phyloP scores from a whole-genome alignment of 108 stramenopile species.

The Nitzschia sp. region DNA sequence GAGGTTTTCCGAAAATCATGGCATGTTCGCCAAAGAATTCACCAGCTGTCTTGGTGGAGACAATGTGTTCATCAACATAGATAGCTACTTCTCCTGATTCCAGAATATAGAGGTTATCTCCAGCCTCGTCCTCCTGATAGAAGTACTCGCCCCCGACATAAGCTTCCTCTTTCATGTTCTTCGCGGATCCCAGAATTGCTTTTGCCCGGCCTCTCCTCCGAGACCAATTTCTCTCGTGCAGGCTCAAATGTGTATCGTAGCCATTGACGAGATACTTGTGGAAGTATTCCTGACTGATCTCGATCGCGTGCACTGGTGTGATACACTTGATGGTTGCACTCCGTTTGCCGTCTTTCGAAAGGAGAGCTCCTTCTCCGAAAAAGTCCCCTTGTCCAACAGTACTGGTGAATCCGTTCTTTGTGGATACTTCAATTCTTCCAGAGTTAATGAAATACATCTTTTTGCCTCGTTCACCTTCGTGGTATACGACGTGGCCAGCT shows the following conservation, averaged over 20 bases:
- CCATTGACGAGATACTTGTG: slow-evolving; percentile 66
- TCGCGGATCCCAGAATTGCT: slow-evolving; percentile 43
- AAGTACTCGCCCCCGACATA: slow-evolving; percentile 39
- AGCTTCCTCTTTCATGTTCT: slow-evolving; percentile 30
- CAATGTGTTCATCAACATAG: slow-evolving; percentile 29
- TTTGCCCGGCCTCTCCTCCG: slow-evolving; percentile 35
- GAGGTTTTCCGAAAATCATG: slow-evolving; percentile 42
- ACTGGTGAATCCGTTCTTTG: slow-evolving; percentile 59
- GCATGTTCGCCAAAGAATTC: slow-evolving; percentile 67
- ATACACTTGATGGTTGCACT: slow-evolving; percentile 60
- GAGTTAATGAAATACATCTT: slow-evolving; percentile 78
- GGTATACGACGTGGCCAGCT: slow-evolving; percentile 61
- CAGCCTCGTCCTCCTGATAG: slow-evolving; percentile 47
- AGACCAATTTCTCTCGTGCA: slow-evolving; percentile 18
- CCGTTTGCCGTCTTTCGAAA: slow-evolving; percentile 36
- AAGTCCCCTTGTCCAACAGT: slow-evolving; percentile 55
- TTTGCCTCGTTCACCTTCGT: slow-evolving; percentile 64
- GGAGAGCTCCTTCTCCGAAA: slow-evolving; percentile 69
- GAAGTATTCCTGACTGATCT: slow-evolving; percentile 70
- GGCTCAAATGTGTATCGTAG: slow-evolving; percentile 36
- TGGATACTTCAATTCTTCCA: slow-evolving; percentile 60
- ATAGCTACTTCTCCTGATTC: slow-evolving; percentile 57
- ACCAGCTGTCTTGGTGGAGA: slow-evolving; percentile 46
- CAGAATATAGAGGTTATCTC: slow-evolving; percentile 48
- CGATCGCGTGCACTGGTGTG: slow-evolving; percentile 71